Conservation (phyloP, 106 monocot genomes). For the Apostasia ramifera region DNA sequence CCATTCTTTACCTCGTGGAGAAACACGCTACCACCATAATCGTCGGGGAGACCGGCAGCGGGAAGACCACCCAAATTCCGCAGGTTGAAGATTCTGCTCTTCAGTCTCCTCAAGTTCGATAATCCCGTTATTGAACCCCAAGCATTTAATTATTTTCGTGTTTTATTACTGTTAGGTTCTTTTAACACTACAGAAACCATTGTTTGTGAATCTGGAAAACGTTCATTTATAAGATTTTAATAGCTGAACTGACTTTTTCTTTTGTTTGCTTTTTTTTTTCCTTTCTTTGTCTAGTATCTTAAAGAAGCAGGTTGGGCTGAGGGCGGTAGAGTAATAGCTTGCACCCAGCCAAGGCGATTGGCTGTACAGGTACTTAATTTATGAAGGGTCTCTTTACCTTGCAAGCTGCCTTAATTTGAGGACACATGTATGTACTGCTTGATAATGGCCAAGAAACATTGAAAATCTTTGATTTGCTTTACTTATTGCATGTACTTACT, state of each 20-base stretch:
- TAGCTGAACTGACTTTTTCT: background rate
- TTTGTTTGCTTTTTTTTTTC: background rate
- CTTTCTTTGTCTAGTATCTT: constrained; percentile 41
- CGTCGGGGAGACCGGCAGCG: constrained; percentile 96
- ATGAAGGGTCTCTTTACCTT: background rate
- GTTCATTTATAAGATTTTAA: background rate
- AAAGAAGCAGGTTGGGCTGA: constrained; percentile 96
- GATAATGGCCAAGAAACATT: background rate
- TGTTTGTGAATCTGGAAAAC: no score
- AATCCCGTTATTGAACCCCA: no score
- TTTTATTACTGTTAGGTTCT: no score
- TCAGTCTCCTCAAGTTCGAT: no score
- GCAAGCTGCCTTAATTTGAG: no score
- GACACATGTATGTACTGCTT: background rate
- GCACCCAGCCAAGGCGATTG: constrained; percentile 86
- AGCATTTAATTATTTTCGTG: no score
- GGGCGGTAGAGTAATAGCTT: constrained; percentile 79
- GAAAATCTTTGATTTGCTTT: background rate
- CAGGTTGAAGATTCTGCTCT: constrained; percentile 36
- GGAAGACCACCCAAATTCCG: constrained; percentile 96
- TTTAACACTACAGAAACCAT: no score
- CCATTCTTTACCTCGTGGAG: constrained; percentile 86
- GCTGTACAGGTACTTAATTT: constrained; percentile 72
- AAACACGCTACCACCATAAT: constrained; percentile 74
- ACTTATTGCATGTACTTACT: no score